Evolutionary conservation across 768 basidiomycete genomes (phyloP), one percentile per base, ranked within the genome.

Genomic region (Leccinum obscurum): DNA sequence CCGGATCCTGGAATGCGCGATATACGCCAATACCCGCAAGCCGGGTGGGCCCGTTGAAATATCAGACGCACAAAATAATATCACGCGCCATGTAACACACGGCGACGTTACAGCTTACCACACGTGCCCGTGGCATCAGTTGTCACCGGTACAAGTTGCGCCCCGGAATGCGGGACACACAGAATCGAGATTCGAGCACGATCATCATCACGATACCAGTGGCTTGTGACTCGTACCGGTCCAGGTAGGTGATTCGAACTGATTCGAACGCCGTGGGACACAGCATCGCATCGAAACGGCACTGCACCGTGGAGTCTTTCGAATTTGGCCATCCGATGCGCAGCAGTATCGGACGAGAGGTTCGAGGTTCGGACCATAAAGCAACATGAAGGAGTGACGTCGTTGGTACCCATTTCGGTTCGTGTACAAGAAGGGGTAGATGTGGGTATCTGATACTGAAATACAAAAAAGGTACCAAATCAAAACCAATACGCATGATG

Each of bases 351-450:
- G 1, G 20, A 46, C 6, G n/a, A 46, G 44, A 46, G 44, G 6
- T 4, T 13, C 44, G 5, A 46, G 20, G 2, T 6, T 46, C 20
- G 20, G 44, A 46, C 44, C 20, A 46, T 46, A 20, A 20, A 11
- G 44, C 20, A 46, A 46, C 44, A 46, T 24, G 48, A 15, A 49
- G 2, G 24, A 26, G 14, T 26, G 48, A 28, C n/a, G 52, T 34
- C 52, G 32, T 52, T 32, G 52, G 20, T 32, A 52, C 32, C 52
- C 24, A 52, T 51, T 30, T 51, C 24, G 50, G 50, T 54, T 26
- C n/a, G 32, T 28, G 59, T 61, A 62, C 64, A 57, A 17, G 53
- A 41, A 50, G 24, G 30, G 41, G 17, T 20, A 57, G 34, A 49
- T 52, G 28, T 50, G 41, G 24, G 57, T 49, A 30, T 51, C 26